Evolutionary conservation across 2,329 filamentous ascomycete genomes (phyloP), one percentile per base, ranked within the genome.

Genomic region (Claviceps sp.): DNA sequence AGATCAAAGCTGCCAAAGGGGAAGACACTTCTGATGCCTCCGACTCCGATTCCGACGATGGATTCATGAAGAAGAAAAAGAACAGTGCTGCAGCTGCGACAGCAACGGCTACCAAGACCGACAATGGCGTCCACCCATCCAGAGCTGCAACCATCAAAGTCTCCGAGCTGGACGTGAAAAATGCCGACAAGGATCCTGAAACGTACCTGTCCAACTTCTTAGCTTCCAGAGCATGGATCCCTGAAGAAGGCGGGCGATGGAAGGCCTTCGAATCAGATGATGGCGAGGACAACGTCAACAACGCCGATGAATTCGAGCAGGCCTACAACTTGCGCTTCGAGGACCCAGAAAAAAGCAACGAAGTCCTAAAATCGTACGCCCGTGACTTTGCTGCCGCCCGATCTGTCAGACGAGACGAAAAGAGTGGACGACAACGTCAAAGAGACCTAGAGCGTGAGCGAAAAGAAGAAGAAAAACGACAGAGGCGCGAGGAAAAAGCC

Each of bases 301-400:
- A 86, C 34, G 90, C 90, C 26, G 91, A 97, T 45, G 81, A 85
- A 55, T 95, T 91, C 62, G 93, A 98, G 70, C 78, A 86, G 57
- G 90, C 90, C 4, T 98, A 95, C 72, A 98, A 98, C 70, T 71
- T 96, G 69, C 85, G 93, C 37, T 98, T 98, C 62, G 93, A 98
- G 65, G 87, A 97, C 61, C 89, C 93, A 0, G 78, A 78, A 54
- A 89, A 87, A 63, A 83, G 87, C 60, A 96, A 96, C 63, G 88
- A 95, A 68, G 83, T 86, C 48, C 74, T 98, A 37, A 82, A 85
- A 62, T 88, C 90, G 5, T 95, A 96, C 69, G 85, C 91, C 52
- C 85, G 91, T 80, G 88, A 95, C 64, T 77, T 88, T 18, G 84
- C 86, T 40, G 84, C 84, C 41, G 83, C 85, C 56, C 85, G 86